Base-by-base conservation (phyloP, 208 protist genomes). In the Strigomonas galati region DNA sequence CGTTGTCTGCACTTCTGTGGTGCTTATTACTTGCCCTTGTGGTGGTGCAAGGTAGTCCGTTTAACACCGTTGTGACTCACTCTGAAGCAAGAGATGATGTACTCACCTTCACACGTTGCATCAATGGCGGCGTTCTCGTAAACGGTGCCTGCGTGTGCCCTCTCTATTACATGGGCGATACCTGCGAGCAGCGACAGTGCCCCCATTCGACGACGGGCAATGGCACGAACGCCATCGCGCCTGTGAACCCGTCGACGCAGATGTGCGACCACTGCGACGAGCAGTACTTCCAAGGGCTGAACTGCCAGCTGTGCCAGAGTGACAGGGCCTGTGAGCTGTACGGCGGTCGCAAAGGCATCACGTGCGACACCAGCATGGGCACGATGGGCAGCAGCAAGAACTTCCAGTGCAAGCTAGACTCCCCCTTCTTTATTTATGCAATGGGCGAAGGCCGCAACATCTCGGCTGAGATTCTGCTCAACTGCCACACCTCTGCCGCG, bases 401-500 rank as follows among this genome's bases (percentile, higher is more conserved):
- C 57, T 89, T 95, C 65, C 74, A 92, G 69, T 95, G 90, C 68
- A 48, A 30, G 1, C 66, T 95, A 10, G 31, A 77, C 17, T 75
- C 79, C 14, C 69, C 69, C 12, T 86, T 81, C 49, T 88, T 92
- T 44, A n/a, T 89, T 7, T 27, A 73, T 10, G 62, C 88, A 15
- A 82, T 92, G 81, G 78, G 85, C 26, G 79, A 79, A 24, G 75
- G 74, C 12, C 86, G 87, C 19, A 79, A 87, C 30, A 82, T 95
- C 61, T 64, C 72, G 14, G 87, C 80, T 0, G 52, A 80, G 30
- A 75, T 92, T 19, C 30, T 82, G 17, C 46, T 95, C 17, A 86
- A 91, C 74, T 95, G 84, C 72, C 62, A 65, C 49, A 88, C 85
- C 1, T 23, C 56, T 2, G 75, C 92, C 66, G 77, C 67, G 40